These are phyloP conservation scores for Saccharomycopsis amapae DNA, from an alignment of 805 yeast genomes.

Conservation along the genomic window DNA sequence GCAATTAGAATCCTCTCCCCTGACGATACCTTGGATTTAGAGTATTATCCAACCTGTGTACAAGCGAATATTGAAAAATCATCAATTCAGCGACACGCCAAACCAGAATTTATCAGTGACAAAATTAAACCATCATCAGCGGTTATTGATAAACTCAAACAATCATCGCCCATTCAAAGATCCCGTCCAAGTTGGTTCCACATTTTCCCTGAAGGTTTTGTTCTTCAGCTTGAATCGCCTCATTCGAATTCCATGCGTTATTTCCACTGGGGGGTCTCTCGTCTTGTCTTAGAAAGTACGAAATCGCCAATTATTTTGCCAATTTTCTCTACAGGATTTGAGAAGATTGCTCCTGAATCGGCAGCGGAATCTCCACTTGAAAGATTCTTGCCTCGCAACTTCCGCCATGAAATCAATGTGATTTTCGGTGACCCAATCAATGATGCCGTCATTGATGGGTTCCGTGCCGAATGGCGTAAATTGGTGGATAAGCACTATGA, in stretches of 20 bases:
- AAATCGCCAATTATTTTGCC: conserved; percentile 84
- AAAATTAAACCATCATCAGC: not conserved
- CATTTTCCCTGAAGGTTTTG: conserved; percentile 92
- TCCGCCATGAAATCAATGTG: conserved; percentile 62
- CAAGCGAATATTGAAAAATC: not conserved
- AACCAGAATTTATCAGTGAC: no score
- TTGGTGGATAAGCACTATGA: conserved; percentile 51
- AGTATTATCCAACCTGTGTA: conserved; percentile 30
- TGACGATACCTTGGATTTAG: conserved; percentile 49
- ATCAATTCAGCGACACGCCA: no score
- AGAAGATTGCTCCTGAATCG: conserved; percentile 74
- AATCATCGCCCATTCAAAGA: conserved; percentile 44
- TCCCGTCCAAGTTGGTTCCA: conserved; percentile 82
- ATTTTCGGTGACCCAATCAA: conserved; percentile 66
- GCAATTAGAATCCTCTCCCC: conserved; percentile 74
- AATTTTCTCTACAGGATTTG: conserved; percentile 79
- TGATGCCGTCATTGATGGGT: conserved; percentile 49
- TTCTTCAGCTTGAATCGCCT: conserved; percentile 76
- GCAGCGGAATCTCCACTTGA: conserved; percentile 48
- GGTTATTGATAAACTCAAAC: not conserved
- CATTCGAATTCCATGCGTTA: conserved; percentile 82
- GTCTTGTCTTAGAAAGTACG: conserved; percentile 76
- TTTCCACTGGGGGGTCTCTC: conserved; percentile 91
- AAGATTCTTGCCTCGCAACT: conserved; percentile 52
- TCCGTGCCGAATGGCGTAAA: conserved; percentile 63